Evolutionary conservation across 2,329 filamentous ascomycete species (phyloP).

Genomic region (Macrophomina pseudophaseolina): DNA sequence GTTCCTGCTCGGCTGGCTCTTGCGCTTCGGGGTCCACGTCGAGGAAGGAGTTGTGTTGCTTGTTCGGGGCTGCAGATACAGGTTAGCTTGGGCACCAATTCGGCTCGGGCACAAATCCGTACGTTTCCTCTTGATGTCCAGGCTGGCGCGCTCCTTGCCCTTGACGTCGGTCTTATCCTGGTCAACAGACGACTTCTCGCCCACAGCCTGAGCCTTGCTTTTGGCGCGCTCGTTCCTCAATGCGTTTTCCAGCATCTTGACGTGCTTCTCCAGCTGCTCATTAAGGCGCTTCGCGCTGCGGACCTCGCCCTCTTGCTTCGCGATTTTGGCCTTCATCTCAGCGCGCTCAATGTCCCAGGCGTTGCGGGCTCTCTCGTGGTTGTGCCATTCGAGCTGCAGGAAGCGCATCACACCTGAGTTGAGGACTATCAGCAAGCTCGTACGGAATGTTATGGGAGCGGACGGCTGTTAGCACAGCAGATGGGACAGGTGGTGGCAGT

Average conservation of each 20-base stretch:
- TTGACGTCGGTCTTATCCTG: conserved; percentile 44
- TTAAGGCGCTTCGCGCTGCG: conserved; percentile 86
- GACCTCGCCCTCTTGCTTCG: conserved; percentile 87
- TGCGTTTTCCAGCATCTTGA: conserved; percentile 85
- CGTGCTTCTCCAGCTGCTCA: conserved; percentile 87
- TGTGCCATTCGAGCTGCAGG: conserved; percentile 98
- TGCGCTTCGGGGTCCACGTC: conserved; percentile 52
- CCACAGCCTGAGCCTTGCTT: conserved; percentile 59
- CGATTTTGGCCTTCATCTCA: conserved; percentile 98
- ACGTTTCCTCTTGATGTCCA: conserved; percentile 25
- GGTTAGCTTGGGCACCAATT: neutral
- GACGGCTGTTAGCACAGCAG: neutral
- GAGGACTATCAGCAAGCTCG: conserved; percentile 31
- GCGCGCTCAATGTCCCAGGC: conserved; percentile 99
- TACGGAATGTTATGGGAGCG: neutral
- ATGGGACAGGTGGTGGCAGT: conserved; percentile 5
- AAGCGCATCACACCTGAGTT: conserved; percentile 93
- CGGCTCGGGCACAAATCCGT: neutral
- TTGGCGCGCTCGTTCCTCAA: conserved; percentile 81
- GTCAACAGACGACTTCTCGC: conserved; percentile 57
- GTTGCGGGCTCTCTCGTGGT: conserved; percentile 95
- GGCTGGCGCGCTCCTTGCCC: conserved; percentile 31
- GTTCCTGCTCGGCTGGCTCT: conserved; percentile 55
- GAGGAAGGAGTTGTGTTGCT: conserved; percentile 57
- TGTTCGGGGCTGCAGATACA: conserved; percentile 49